These are phyloP conservation scores for Phytopythium litorale DNA, from an alignment of 352 stramenopile species.

Conservation along the genomic window DNA sequence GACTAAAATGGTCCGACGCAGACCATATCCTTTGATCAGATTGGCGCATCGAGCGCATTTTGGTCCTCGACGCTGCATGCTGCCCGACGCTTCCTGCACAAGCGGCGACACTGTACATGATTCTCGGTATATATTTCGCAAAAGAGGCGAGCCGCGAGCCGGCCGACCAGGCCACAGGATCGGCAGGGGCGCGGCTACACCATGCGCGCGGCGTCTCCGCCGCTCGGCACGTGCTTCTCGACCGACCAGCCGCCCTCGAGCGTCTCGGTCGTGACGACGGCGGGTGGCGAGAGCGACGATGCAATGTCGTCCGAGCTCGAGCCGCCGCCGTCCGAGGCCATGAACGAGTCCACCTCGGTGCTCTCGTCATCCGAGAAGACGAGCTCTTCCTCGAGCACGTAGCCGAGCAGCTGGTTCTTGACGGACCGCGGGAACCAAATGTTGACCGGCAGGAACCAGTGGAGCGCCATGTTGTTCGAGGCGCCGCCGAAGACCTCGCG, in stretches of 20 bases:
- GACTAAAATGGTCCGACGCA: neutral
- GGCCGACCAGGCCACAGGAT: neutral
- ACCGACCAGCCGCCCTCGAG: conserved; percentile 83
- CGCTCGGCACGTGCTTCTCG: conserved; percentile 65
- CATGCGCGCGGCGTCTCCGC: conserved; percentile 38
- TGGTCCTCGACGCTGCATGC: neutral
- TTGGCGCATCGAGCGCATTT: neutral
- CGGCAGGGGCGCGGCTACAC: conserved; percentile 24
- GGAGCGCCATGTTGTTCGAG: conserved; percentile 48
- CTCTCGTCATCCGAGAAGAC: conserved; percentile 62
- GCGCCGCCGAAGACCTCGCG: conserved; percentile 80
- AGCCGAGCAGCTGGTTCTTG: conserved; percentile 80
- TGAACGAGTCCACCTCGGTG: conserved; percentile 70
- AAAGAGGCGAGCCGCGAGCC: neutral
- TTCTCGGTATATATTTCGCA: neutral
- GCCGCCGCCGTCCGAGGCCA: conserved; percentile 41
- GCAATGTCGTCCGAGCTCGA: conserved; percentile 14
- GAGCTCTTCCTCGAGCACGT: conserved; percentile 77
- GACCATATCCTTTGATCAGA: too few species aligned
- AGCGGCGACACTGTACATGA: neutral
- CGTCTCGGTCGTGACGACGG: conserved; percentile 60
- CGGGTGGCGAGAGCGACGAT: conserved; percentile 18
- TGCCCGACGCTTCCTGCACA: too few species aligned
- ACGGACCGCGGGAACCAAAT: conserved; percentile 87
- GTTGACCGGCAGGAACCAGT: conserved; percentile 83